Evolutionary conservation across 2,329 filamentous ascomycete genomes (phyloP), one percentile per base, ranked within the genome.

Genomic region (Volutella citrinella): DNA sequence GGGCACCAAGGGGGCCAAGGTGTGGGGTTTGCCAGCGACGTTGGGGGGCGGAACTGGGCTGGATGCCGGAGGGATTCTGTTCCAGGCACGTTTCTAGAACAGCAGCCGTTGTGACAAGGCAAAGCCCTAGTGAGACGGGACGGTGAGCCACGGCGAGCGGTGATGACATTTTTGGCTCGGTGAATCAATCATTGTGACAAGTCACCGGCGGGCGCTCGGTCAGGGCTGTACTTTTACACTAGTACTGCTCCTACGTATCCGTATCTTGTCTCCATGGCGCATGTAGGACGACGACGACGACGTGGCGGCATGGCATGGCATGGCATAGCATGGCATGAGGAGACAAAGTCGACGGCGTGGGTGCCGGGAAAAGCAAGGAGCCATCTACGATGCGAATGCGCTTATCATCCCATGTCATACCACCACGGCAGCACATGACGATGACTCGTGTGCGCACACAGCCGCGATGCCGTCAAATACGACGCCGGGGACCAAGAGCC

Each of bases 61-160:
- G 42, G 39, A 22, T 29, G 13, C 42, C 38, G 36, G 49, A 43
- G 46, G 28, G 40, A 36, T 29, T 46, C 46, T 43, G 40, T 53
- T 53, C 50, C 42, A 53, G 28, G 37, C 39, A 19, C 38, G 38
- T 49, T 53, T 53, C 50, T 53, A 54, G 50, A 53, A 53, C 41
- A 48, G 46, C 19, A 30, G 43, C 45, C 36, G 22, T 11, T 18
- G 24, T 28, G 18, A 18, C 14, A 13, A 16, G 21, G 24, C n/a
- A 25, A 27, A 28, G 28, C 19, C 29, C 29, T 37, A 29, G 34
- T 24, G 37, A 26, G n/a, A 11, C 11, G 18, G 37, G 32, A 47
- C 44, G 44, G 44, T 47, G 44, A 47, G 37, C 11, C 37, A 39
- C 6, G 19, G 19, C 12, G 23, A 42, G 25, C 30, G 39, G 45